Evolutionary conservation across 169 alveolate genomes (phyloP), one percentile per base, ranked within the genome.

Genomic region (Cryptosporidium parvum): DNA sequence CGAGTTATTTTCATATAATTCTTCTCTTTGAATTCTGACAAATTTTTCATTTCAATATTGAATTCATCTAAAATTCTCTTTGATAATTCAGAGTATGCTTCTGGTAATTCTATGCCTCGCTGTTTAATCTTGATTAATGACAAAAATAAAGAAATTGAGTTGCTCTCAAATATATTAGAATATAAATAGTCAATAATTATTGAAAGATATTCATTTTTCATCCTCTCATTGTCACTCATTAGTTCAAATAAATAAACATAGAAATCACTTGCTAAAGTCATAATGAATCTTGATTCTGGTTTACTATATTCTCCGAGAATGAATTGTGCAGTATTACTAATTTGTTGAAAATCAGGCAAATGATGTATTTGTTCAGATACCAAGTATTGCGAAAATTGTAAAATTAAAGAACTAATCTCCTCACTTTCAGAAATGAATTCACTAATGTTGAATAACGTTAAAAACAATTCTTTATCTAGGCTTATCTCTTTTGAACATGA

Each of bases 91-190:
- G n/a, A 16, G 10, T 35, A 65, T 65, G 21, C 29, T 35, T n/a
- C 33, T 33, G 72, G 72, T 14, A 65, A 65, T n/a, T 29, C 5
- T 21, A 65, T 6, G 31, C 72, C 72, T 29, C 18, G 42, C 23
- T 33, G 14, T n/a, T 65, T 65, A n/a, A 33, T 65, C 72, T 65
- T 26, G 7, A 56, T 26, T 37, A 65, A 29, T 65, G 72, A 37
- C 52, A 33, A 65, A 65, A 65, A 65, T 37, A 65, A 33, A n/a
- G 72, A 33, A 33, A 14, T 37, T 14, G 72, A 65, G 26, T 35
- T 12, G 33, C 51, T 26, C 29, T 35, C 53, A 9, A 65, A 65
- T 3, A 33, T 7, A 65, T 65, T 65, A n/a, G 72, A 65, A 33
- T 65, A 9, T 9, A 65, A 31, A 65, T 65, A 33, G 18, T 65